Percentiles rank a stretch among this genome's conserved stretches.
phyloP scores from a whole-genome alignment of 2,329 filamentous ascomycete genomes.

The Hypoxylon sp. region DNA sequence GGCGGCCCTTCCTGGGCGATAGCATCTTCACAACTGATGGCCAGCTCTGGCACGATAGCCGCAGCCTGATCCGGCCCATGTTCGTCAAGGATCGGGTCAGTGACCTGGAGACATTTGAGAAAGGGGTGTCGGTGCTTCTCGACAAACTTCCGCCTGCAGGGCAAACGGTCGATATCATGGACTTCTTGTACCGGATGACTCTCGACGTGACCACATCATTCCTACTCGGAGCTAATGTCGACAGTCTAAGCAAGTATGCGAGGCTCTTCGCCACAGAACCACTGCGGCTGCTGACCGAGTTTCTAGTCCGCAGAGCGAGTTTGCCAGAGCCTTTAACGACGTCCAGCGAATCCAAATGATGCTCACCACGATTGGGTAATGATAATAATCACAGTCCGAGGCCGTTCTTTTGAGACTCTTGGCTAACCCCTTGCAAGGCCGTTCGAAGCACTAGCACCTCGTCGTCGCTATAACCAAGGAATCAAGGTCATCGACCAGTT shows the following conservation, averaged over 20 bases:
- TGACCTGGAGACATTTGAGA: slow-evolving; percentile 65
- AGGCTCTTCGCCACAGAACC: not conserved
- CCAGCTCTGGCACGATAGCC: slow-evolving; percentile 60
- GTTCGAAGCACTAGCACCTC: slow-evolving; percentile 65
- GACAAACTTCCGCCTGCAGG: slow-evolving; percentile 64
- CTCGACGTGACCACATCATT: slow-evolving; percentile 74
- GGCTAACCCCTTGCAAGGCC: slow-evolving; percentile 55
- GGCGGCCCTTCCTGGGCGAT: slow-evolving; percentile 60
- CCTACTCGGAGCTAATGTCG: slow-evolving; percentile 67
- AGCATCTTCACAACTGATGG: slow-evolving; percentile 65
- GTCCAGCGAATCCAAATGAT: slow-evolving; percentile 73
- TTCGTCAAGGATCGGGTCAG: slow-evolving; percentile 57
- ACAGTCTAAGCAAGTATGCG: slow-evolving; percentile 53
- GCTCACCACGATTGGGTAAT: slow-evolving; percentile 58
- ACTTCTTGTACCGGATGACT: slow-evolving; percentile 70
- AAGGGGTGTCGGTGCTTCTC: slow-evolving; percentile 65
- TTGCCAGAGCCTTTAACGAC: slow-evolving; percentile 74
- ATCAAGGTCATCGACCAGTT: slow-evolving; percentile 73
- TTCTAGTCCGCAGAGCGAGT: slow-evolving; percentile 61
- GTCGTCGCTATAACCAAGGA: slow-evolving; percentile 65
- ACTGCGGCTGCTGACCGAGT: slow-evolving; percentile 23
- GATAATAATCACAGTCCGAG: not conserved
- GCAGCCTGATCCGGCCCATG: slow-evolving; percentile 62
- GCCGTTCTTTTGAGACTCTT: not conserved
- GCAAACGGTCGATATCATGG: slow-evolving; percentile 64